Evolutionary conservation across 345 rosid genomes (phyloP).

Genomic region (Boechera retrofracta): DNA sequence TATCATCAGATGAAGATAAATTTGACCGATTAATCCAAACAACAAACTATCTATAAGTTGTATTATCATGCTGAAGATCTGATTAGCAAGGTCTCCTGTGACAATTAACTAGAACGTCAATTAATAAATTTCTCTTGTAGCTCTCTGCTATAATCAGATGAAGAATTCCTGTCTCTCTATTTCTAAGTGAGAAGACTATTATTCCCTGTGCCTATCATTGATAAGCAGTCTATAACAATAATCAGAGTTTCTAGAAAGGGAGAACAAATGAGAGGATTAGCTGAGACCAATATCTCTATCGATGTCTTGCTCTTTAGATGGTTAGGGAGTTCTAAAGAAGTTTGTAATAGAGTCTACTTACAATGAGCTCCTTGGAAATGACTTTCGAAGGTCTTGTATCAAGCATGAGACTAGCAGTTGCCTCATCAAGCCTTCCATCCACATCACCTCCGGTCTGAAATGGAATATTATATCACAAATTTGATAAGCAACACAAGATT

Average conservation of each 20-base stretch:
- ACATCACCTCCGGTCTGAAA: conserved; percentile 73
- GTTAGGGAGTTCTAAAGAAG: conserved; percentile 20
- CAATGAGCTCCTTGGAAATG: conserved; percentile 85
- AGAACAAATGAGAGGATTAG: conserved; percentile 1
- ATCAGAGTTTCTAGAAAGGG: background rate
- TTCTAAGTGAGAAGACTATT: background rate
- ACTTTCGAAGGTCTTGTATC: conserved; percentile 98
- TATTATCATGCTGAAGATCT: no score
- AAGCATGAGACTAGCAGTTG: conserved; percentile 82
- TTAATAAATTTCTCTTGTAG: no score
- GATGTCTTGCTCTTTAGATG: conserved; percentile 17
- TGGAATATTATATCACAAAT: conserved; percentile 27
- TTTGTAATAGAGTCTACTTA: conserved; percentile 55
- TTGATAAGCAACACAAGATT: conserved; percentile 36
- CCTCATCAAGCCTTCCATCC: conserved; percentile 93
- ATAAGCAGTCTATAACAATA: conserved; percentile 3
- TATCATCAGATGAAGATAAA: background rate
- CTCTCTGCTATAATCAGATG: no score
- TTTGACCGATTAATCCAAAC: background rate
- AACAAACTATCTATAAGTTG: background rate
- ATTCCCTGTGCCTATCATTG: background rate
- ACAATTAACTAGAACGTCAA: no score
- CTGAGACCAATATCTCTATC: conserved; percentile 2
- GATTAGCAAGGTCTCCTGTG: no score
- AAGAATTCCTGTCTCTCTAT: conserved; percentile 1